Evolutionary conservation across 225 moss, liverwort and hornwort genomes (phyloP), one percentile per base, ranked within the genome.

Genomic region (Pseudisothecium myosuroides): DNA sequence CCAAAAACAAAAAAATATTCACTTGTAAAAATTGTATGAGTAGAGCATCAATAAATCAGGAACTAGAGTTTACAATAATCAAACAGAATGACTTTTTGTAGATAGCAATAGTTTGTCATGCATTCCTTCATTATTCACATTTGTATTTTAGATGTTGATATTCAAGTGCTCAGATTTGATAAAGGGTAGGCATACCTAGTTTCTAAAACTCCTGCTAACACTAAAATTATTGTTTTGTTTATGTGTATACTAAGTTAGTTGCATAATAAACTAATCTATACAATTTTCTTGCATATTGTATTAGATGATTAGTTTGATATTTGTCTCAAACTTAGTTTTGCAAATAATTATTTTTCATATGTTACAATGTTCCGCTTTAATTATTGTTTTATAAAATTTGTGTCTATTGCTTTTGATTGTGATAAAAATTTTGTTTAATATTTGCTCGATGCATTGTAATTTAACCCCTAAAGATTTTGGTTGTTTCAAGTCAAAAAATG

Each of bases 381-480:
- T 37, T 21, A 21, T 21, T 67, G 4, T n/a, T 36, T 67, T n/a
- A 5, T 11, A 67, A 65, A 5, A 18, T 65, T 18, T 19, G 2
- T 65, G 18, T 65, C 9, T 65, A 18, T 67, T 37, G 3, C 11
- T 68, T n/a, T 5, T 22, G 5, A 22, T n/a, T n/a, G n/a, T n/a
- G n/a, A n/a, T n/a, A n/a, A n/a, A n/a, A n/a, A n/a, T n/a, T n/a
- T n/a, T n/a, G n/a, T n/a, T n/a, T n/a, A n/a, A n/a, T n/a, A n/a
- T n/a, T 22, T n/a, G 0, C 10, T 68, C 22, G 12, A 68, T n/a
- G 12, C 12, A 68, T n/a, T 68, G n/a, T 6, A n/a, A n/a, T n/a
- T 68, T 68, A n/a, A 21, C 3, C 7, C 22, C 13, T 12, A 4
- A 0, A 68, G 0, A 14, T 69, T 41, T 24, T 8, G 24, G 14